A percentile compares a stretch with the other conserved stretches of the same genome.
Evolutionary conservation across 768 basidiomycete genomes (phyloP).

Genomic region (Hygrophorus russula): DNA sequence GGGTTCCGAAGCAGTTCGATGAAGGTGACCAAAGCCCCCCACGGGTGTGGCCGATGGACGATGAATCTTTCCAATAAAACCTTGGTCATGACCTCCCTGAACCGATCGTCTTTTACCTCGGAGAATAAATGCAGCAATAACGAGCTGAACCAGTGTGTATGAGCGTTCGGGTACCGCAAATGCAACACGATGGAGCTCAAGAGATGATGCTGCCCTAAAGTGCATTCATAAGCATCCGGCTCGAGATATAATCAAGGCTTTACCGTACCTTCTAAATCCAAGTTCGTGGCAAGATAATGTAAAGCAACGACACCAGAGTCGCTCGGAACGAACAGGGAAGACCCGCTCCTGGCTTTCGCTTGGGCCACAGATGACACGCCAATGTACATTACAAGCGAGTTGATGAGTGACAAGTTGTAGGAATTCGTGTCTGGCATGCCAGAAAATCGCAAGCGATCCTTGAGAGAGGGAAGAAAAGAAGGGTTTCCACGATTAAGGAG

Average conservation of each 20-base stretch:
- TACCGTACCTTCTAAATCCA: constrained; percentile 85
- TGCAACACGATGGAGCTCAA: constrained; percentile 90
- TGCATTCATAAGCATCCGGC: constrained; percentile 2
- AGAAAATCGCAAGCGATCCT: constrained; percentile 58
- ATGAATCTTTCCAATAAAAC: constrained; percentile 91
- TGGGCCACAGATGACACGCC: constrained; percentile 90
- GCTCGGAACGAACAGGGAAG: constrained; percentile 66
- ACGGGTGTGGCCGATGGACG: constrained; percentile 91
- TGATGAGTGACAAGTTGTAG: constrained; percentile 86
- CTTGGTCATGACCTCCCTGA: constrained; percentile 76
- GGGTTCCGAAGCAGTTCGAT: constrained; percentile 87
- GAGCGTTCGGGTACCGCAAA: constrained; percentile 94
- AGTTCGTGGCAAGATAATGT: constrained; percentile 69
- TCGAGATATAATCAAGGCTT: neutral
- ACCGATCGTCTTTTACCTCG: constrained; percentile 65
- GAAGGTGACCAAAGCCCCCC: constrained; percentile 90
- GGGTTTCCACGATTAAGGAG: constrained; percentile 66
- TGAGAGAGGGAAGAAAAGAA: constrained; percentile 65
- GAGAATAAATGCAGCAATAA: constrained; percentile 81
- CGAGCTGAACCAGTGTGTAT: constrained; percentile 97
- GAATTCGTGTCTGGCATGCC: constrained; percentile 39
- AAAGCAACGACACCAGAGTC: constrained; percentile 82
- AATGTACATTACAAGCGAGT: constrained; percentile 91
- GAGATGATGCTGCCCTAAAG: constrained; percentile 85
- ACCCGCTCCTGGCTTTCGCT: constrained; percentile 75